A percentile compares a stretch with the other conserved stretches of the same genome.
phyloP scores from a whole-genome alignment of 2,329 filamentous ascomycete genomes.

The Colletotrichum cuscutae region DNA sequence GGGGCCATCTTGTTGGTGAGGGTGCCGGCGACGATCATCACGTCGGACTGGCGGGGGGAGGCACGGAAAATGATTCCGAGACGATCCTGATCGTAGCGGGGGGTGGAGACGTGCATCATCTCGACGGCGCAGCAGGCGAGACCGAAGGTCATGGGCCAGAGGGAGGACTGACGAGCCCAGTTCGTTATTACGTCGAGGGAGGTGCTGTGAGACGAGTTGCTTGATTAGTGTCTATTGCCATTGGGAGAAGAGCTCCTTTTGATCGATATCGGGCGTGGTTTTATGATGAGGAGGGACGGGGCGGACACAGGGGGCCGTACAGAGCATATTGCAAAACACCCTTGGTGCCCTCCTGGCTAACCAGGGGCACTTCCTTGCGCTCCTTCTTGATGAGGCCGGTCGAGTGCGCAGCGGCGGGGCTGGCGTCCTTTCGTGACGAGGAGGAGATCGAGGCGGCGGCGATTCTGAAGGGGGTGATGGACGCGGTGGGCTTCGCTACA shows the following conservation, averaged over 20 bases:
- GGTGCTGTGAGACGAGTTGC: constrained; percentile 61
- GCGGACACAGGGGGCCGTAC: constrained; percentile 62
- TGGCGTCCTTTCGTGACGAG: constrained; percentile 72
- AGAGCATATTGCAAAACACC: constrained; percentile 86
- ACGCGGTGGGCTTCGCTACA: constrained; percentile 72
- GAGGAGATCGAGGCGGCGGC: constrained; percentile 73
- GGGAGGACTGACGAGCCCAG: constrained; percentile 85
- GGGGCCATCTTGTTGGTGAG: constrained; percentile 97
- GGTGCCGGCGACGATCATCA: constrained; percentile 94
- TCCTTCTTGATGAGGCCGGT: constrained; percentile 62
- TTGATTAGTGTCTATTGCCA: neutral
- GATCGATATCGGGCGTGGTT: neutral
- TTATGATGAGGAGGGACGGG: no score
- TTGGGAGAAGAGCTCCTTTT: neutral
- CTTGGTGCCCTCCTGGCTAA: constrained; percentile 84
- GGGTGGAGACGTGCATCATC: constrained; percentile 92
- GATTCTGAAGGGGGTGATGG: constrained; percentile 72
- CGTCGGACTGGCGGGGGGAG: constrained; percentile 86
- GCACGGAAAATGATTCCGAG: constrained; percentile 92
- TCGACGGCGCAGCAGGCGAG: constrained; percentile 90
- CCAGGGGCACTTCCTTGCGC: constrained; percentile 78
- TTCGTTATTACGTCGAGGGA: constrained; percentile 83
- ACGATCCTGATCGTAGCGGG: constrained; percentile 89
- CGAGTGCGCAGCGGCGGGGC: constrained; percentile 63
- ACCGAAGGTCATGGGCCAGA: constrained; percentile 91